Conservation (phyloP, 306 rosid species). For the Crotalaria pallida region DNA sequence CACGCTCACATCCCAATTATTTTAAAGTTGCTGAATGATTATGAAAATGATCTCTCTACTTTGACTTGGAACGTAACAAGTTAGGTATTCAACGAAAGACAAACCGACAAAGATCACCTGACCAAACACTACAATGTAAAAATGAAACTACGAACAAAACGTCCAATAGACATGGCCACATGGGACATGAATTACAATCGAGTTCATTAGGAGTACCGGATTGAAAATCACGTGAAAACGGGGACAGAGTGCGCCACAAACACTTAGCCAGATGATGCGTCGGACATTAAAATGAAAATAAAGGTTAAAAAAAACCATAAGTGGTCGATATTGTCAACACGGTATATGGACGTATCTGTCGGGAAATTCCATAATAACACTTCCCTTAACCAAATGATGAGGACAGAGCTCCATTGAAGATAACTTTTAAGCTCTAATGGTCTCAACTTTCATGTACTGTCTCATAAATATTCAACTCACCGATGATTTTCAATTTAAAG, state of each 20-base stretch:
- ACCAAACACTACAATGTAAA: background rate
- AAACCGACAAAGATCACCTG: slow-evolving; percentile 8
- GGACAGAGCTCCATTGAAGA: background rate
- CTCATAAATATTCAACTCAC: background rate
- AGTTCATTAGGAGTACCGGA: background rate
- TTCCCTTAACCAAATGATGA: background rate
- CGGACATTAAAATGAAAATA: background rate
- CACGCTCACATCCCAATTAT: background rate
- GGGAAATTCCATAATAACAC: too few relatives aligned
- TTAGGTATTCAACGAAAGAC: background rate
- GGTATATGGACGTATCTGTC: background rate
- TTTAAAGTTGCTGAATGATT: background rate
- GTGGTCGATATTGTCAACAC: background rate
- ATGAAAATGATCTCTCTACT: background rate
- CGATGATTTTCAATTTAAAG: background rate
- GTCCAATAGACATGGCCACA: background rate
- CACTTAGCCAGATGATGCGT: background rate
- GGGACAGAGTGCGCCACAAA: background rate
- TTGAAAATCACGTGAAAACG: background rate
- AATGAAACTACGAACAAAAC: background rate
- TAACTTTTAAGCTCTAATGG: background rate
- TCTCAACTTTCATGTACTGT: background rate
- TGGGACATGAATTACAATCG: background rate
- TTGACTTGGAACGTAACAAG: slow-evolving; percentile 6
- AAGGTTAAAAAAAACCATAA: background rate